Evolutionary conservation across 1,139 yeast species (phyloP), one percentile per base, ranked within the genome.

Genomic region (Candida gigantensis): DNA sequence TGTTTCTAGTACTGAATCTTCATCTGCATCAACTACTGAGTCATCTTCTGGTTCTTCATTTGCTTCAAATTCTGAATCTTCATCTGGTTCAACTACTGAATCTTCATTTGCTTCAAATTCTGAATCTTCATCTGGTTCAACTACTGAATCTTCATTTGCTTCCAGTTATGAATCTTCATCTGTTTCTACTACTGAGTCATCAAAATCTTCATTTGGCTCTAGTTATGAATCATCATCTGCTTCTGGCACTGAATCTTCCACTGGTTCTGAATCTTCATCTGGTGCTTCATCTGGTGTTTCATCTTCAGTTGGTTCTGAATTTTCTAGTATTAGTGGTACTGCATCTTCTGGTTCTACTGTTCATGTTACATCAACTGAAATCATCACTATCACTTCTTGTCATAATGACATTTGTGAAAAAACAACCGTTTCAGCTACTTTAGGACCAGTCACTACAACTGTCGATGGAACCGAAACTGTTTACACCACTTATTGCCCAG

Each of bases 371-470:
- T 23, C 32, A 16, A 17, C 16, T 25, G 24, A 28, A 21, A 27
- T 35, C 33, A 10, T 34, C 15, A 25, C 40, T 18, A 19, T 38
- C 31, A 37, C 41, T 35, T 35, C 32, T 13, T 29, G 32, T 14
- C n/a, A 10, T 20, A 21, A 21, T 39, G 68, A 72, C 51, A 33
- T 47, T 35, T 68, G 73, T 52, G 35, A 48, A 30, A 48, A 47
- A 27, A 50, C 63, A 27, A 49, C 58, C 14, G 63, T 58, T 39
- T 53, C 71, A 38, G 68, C 62, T 39, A 55, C 63, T 29, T 49
- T 53, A 32, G 46, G 55, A 35, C 41, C 47, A 21, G 50, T 58
- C 41, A 65, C 72, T 14, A 52, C 62, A 19, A 60, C 65, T 41
- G 51, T 59, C 13, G 51, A 50, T 40, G 46, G 58, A 40, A 35